Percentiles rank a stretch among this genome's conserved stretches.
Evolutionary conservation across 306 rosid species (phyloP).

Genomic region (Purshia tridentata): DNA sequence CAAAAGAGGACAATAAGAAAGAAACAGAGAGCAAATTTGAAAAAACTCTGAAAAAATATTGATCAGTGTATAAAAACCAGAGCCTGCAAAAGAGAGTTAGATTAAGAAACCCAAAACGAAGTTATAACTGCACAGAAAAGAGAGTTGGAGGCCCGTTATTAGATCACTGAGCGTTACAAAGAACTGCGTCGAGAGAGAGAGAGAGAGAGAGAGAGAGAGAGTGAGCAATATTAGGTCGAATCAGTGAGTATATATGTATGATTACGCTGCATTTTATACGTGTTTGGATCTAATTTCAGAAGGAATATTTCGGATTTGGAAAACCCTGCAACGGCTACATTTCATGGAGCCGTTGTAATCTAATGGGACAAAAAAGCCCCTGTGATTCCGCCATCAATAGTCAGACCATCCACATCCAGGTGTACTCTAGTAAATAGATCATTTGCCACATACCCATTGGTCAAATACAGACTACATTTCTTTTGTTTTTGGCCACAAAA

Average conservation of each 20-base stretch:
- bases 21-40: not conserved
- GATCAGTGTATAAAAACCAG: not conserved
- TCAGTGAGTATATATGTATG: constrained; percentile 12
- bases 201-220: constrained; percentile 13
- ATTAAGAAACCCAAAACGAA: not conserved
- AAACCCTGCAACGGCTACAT: constrained; percentile 26
- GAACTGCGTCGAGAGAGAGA: not conserved
- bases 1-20: not conserved
- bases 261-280: constrained; percentile 7
- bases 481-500: too few species aligned
- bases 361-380: constrained; percentile 22
- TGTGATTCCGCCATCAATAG: not conserved
- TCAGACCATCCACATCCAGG: not conserved
- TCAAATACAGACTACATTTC: not conserved
- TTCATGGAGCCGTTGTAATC: constrained; percentile 20
- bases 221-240: not conserved
- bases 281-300: not conserved
- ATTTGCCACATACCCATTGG: too few species aligned
- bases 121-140: not conserved
- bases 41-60: constrained; percentile 16
- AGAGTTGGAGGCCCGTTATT: not conserved
- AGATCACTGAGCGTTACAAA: not conserved
- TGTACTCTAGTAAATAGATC: not conserved
- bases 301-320: not conserved
- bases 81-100: constrained; percentile 17